Percentiles rank a stretch among this genome's conserved stretches.
phyloP scores from a whole-genome alignment of 2,329 filamentous ascomycete species.

The Monilinia polystroma region DNA sequence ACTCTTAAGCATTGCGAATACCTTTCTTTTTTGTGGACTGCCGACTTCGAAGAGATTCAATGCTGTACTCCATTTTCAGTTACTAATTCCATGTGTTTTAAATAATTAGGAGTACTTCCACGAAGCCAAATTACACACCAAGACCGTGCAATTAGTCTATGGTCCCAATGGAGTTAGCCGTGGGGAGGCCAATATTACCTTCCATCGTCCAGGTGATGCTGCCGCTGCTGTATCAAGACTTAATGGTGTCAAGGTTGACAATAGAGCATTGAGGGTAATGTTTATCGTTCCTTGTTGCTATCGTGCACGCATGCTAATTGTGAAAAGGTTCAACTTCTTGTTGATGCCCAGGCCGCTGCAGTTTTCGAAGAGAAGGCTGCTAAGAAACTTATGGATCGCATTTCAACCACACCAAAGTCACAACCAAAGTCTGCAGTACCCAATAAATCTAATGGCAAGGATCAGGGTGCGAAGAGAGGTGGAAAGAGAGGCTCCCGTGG shows the following conservation, averaged over 20 bases:
- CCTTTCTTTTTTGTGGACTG: conserved; percentile 36
- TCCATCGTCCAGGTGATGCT: conserved; percentile 77
- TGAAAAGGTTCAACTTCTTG: conserved; percentile 80
- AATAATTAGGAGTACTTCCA: conserved; percentile 90
- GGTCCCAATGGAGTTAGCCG: conserved; percentile 89
- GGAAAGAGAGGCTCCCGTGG: conserved; percentile 46
- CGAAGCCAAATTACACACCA: conserved; percentile 51
- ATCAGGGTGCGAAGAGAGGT: conserved; percentile 46
- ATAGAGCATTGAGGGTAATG: conserved; percentile 88
- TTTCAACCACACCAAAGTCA: conserved; percentile 62
- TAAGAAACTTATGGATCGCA: conserved; percentile 80
- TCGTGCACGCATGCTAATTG: conserved; percentile 25
- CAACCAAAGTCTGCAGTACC: conserved; percentile 80
- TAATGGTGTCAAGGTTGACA: conserved; percentile 88
- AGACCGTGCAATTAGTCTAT: conserved; percentile 75
- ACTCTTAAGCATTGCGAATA: conserved; percentile 7
- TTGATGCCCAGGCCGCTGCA: conserved; percentile 72
- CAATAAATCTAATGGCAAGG: conserved; percentile 65
- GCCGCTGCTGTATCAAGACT: conserved; percentile 79
- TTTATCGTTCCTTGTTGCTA: conserved; percentile 46
- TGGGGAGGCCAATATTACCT: conserved; percentile 87
- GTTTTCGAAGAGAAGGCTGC: conserved; percentile 54
- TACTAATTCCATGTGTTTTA: conserved; percentile 63
- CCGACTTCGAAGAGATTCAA: conserved; percentile 39
- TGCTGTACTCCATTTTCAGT: conserved; percentile 43